Evolutionary conservation across 1,284 basidiomycete genomes (phyloP), one percentile per base, ranked within the genome.

Genomic region (Ustilago loliicola): DNA sequence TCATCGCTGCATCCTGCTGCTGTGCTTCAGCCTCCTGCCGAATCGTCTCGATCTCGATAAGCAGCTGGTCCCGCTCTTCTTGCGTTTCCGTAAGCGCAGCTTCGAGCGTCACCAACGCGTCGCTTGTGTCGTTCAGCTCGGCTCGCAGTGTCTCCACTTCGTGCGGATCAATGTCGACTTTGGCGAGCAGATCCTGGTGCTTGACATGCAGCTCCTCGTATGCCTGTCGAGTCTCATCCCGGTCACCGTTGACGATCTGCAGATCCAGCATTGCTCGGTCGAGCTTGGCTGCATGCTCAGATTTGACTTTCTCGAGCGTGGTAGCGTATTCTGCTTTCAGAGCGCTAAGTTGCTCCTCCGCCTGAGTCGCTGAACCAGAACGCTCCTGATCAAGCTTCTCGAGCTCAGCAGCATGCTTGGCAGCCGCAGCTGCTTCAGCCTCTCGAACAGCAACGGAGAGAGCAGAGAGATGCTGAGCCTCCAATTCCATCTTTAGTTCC

Each of bases 141-240:
- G 64, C 65, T 1, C 91, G 91, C 77, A 92, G 91, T 4, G 91
- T 92, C 25, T 90, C 91, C 80, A 93, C 91, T 80, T 91, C 89
- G 51, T 79, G 75, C 9, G 77, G 80, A 47, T 83, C 80, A 19
- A 81, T 60, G 30, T 77, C 75, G 7, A 64, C 11, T 67, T 69
- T 70, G 50, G 65, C 56, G n/a, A 79, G 58, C 40, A 74, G 52
- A 9, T 72, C 70, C 48, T 65, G 51, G 57, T 80, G 75, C 63
- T 67, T 70, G 34, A 53, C 63, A 25, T 78, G 62, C 55, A 82
- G 70, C 57, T 76, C 74, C 30, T 75, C 79, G 72, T 75, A 75
- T 8, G 76, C 75, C 4, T 63, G 66, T 19, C 71, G 61, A 27
- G 64, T 67, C 59, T 68, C 75, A 40, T 77, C 79, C 8, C 66